Evolutionary conservation across 2,329 filamentous ascomycete species (phyloP).

Genomic region (Sporothrix variecibatus): DNA sequence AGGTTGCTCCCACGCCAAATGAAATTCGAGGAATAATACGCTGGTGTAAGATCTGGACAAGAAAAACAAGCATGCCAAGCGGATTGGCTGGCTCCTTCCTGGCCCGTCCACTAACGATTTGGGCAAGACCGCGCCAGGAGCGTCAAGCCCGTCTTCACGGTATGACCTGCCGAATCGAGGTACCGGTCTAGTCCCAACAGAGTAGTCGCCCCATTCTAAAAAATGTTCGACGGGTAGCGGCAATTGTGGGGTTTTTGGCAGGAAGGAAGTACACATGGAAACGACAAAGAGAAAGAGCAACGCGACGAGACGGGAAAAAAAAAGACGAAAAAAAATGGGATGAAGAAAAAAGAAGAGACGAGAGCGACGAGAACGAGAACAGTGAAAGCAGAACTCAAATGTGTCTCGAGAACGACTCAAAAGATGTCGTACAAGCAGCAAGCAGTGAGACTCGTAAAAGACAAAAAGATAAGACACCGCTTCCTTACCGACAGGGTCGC

Average conservation of each 20-base stretch:
- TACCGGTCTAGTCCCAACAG: background rate
- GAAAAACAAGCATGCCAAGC: constrained; percentile 15
- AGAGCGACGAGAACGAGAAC: background rate
- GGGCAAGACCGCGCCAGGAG: background rate
- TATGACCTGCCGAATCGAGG: constrained; percentile 27
- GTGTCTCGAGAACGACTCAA: background rate
- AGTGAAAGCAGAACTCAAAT: background rate
- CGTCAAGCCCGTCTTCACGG: constrained; percentile 16
- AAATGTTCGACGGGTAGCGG: constrained; percentile 15
- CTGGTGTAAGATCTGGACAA: constrained; percentile 9
- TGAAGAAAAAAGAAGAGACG: background rate
- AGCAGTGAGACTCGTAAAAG: background rate
- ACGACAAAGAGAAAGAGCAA: constrained; percentile 19
- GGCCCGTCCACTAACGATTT: background rate
- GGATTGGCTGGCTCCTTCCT: constrained; percentile 2
- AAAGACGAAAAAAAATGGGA: background rate
- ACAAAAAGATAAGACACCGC: background rate
- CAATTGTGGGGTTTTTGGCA: constrained; percentile 15
- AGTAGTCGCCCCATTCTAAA: constrained; percentile 11
- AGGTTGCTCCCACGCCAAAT: background rate
- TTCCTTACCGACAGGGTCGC: constrained; percentile 1
- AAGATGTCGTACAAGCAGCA: background rate
- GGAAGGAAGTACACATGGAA: constrained; percentile 16
- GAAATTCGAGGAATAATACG: background rate
- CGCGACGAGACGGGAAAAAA: background rate